Evolutionary conservation across 2,329 filamentous ascomycete genomes (phyloP), one percentile per base, ranked within the genome.

Genomic region (Talaromyces sp.): DNA sequence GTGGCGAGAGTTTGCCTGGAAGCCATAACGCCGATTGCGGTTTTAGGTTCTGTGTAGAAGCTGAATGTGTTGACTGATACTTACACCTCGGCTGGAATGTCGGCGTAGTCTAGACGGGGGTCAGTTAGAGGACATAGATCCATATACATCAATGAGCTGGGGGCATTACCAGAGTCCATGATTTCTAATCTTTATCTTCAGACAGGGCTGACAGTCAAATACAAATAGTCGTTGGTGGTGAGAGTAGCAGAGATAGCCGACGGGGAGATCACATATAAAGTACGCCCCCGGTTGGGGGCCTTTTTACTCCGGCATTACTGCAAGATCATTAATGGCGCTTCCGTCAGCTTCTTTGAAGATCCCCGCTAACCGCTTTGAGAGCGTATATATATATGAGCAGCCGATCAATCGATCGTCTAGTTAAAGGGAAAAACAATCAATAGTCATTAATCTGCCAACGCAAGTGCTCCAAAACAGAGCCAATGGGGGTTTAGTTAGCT

Each of bases 1-100:
- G 84, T 83, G 35, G 83, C 79, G 68, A 84, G 78, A 8, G 83
- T 78, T 66, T 82, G 79, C 46, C 84, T 85, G 68, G 6, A 8
- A 54, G n/a, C 18, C 18, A 58, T 37, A 39, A 63, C 50, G 40
- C 58, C 7, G 54, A 57, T 23, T 5, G 35, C 58, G 23, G 25
- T 54, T 63, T 60, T 54, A 39, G 25, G 14, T 21, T 42, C 60
- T 55, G 55, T 9, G 23, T 44, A 58, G 35, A 39, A 28, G 14
- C 5, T 5, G 44, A 12, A 48, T 28, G 44, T 54, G 11, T 54
- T 37, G 40, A 14, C 31, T n/a, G 35, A 14, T 40, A 73, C 74
- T 68, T 62, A 77, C 75, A 74, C 75, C 70, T 77, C 73, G 25
- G 73, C 68, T 28, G 70, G 68, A 58, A 68, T 12, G 23, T 63